These are phyloP conservation scores for Phycomyces nitens DNA, from an alignment of 192 early-diverging fungal genomes.

Conservation along the genomic window DNA sequence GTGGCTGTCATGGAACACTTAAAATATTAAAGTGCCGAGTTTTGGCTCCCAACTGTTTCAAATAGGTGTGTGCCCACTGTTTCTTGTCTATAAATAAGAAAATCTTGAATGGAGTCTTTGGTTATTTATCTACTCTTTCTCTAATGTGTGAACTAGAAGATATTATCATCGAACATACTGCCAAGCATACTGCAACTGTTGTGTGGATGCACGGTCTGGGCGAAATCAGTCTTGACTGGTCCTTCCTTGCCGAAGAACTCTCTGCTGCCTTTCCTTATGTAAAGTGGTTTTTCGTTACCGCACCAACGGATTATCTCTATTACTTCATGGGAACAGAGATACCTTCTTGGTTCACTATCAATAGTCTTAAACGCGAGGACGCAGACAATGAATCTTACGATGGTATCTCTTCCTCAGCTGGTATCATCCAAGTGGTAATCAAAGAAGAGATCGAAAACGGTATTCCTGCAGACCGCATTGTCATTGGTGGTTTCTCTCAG, in stretches of 20 bases:
- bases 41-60: too few species aligned
- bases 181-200: conserved; percentile 53
- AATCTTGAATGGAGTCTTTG: too few species aligned
- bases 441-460: conserved; percentile 72
- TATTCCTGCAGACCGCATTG: conserved; percentile 78
- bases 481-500: conserved; percentile 94
- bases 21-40: too few species aligned
- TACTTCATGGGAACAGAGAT: conserved; percentile 70
- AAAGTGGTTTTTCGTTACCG: conserved; percentile 90
- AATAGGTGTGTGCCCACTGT: too few species aligned
- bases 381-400: conserved; percentile 59
- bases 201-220: conserved; percentile 59
- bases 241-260: conserved; percentile 54
- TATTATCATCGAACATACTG: conserved; percentile 34
- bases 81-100: too few species aligned
- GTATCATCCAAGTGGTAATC: conserved; percentile 57
- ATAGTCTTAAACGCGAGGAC: conserved; percentile 42
- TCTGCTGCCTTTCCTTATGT: conserved; percentile 63
- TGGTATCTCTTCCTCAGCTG: conserved; percentile 63
- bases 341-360: conserved; percentile 88
- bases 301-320: conserved; percentile 62
- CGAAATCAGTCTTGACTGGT: conserved; percentile 59
- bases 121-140: too few species aligned
- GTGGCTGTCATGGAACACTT: too few species aligned
- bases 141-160: too few species aligned